These are phyloP conservation scores for Alternaria angustiovoidea DNA, from an alignment of 2,329 filamentous ascomycete species.

Conservation along the genomic window DNA sequence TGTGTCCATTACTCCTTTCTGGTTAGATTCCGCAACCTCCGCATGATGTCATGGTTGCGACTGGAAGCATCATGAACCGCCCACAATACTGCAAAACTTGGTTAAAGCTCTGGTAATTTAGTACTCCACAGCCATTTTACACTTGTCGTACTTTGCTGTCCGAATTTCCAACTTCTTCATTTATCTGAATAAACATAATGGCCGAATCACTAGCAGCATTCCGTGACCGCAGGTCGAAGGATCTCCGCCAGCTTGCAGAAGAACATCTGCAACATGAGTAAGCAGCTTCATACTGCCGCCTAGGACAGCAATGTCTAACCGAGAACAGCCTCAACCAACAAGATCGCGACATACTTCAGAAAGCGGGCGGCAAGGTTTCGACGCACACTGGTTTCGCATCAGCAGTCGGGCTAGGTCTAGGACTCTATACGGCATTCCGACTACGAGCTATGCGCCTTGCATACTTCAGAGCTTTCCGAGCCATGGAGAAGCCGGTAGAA, in stretches of 20 bases:
- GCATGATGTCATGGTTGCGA: slow-evolving; percentile 26
- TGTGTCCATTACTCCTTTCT: not conserved
- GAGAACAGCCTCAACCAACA: slow-evolving; percentile 55
- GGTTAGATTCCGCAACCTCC: slow-evolving; percentile 18
- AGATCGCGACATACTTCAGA: slow-evolving; percentile 66
- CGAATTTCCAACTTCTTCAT: not conserved
- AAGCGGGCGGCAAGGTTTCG: slow-evolving; percentile 64
- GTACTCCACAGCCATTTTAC: not conserved
- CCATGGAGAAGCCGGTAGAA: slow-evolving; percentile 67
- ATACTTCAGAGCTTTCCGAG: slow-evolving; percentile 69
- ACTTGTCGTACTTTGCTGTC: not conserved
- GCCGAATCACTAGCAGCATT: slow-evolving; percentile 44
- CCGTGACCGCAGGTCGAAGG: slow-evolving; percentile 36
- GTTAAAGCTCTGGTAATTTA: slow-evolving; percentile 1
- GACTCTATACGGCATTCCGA: slow-evolving; percentile 62
- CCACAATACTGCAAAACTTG: not conserved
- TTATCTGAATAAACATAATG: slow-evolving; percentile 22
- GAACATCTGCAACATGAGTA: slow-evolving; percentile 48
- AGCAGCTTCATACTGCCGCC: slow-evolving; percentile 1
- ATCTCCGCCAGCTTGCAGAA: slow-evolving; percentile 42
- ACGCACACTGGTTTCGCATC: slow-evolving; percentile 67
- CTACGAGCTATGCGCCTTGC: slow-evolving; percentile 63
- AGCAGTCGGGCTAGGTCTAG: slow-evolving; percentile 66
- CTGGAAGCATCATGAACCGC: slow-evolving; percentile 13
- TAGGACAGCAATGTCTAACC: slow-evolving; percentile 14